Evolutionary conservation across 1,284 basidiomycete genomes (phyloP).

Genomic region (Ceratobasidium sp.): DNA sequence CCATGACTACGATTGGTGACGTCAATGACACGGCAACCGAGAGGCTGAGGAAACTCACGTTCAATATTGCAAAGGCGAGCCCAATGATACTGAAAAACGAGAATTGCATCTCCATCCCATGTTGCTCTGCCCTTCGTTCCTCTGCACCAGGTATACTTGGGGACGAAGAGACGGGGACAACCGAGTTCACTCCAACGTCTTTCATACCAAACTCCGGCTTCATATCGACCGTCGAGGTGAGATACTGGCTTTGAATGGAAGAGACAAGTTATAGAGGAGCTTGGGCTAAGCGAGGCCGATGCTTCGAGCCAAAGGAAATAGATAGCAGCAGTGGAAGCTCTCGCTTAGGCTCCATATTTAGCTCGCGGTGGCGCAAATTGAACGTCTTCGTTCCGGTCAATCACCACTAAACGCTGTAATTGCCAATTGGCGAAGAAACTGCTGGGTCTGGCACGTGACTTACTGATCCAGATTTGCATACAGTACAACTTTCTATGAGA

Average conservation of each 20-base stretch:
- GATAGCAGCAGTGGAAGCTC: slow-evolving; percentile 2
- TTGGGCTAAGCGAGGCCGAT: slow-evolving; percentile 5
- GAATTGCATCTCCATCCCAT: slow-evolving; percentile 32
- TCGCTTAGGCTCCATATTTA: slow-evolving; percentile 21
- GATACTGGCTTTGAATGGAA: background rate
- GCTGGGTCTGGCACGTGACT: no score
- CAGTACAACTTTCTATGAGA: no score
- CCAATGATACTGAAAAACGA: slow-evolving; percentile 36
- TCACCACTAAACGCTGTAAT: no score
- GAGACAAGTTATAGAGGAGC: background rate
- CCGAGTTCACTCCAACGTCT: slow-evolving; percentile 3
- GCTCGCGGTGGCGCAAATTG: slow-evolving; percentile 3
- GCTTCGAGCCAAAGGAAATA: background rate
- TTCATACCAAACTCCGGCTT: slow-evolving; percentile 18
- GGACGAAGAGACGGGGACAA: slow-evolving; percentile 18
- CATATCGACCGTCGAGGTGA: background rate
- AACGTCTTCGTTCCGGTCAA: no score
- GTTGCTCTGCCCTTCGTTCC: background rate
- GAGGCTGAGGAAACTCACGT: slow-evolving; percentile 11
- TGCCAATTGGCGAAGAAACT: no score
- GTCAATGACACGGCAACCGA: background rate
- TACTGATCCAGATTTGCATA: no score
- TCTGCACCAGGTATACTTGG: background rate
- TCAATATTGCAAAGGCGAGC: slow-evolving; percentile 37
- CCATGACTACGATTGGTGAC: slow-evolving; percentile 16